These are phyloP conservation scores for Raphanus hybrid DNA, from an alignment of 441 rosid genomes.

Conservation along the genomic window DNA sequence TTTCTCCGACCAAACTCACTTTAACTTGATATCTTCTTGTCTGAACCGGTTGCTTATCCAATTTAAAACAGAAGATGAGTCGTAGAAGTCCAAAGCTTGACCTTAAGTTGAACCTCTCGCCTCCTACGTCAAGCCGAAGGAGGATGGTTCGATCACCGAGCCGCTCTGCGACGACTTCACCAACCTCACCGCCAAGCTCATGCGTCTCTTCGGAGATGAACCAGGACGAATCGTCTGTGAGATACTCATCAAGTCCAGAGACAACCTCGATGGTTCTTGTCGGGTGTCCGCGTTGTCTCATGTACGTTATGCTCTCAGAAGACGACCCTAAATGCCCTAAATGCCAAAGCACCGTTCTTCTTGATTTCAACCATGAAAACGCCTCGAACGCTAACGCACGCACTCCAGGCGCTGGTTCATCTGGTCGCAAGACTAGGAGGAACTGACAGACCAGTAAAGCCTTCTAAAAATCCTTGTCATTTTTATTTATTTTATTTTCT, in stretches of 20 bases:
- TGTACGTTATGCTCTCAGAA: slow-evolving; percentile 97
- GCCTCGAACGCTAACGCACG: slow-evolving; percentile 39
- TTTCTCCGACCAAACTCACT: slow-evolving; percentile 34
- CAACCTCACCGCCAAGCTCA: slow-evolving; percentile 87
- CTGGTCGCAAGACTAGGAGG: slow-evolving; percentile 54
- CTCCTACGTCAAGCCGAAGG: slow-evolving; percentile 62
- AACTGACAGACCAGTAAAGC: slow-evolving; percentile 25
- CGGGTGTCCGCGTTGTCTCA: slow-evolving; percentile 94
- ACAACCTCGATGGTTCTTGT: slow-evolving; percentile 90
- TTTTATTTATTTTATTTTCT: slow-evolving; percentile 5
- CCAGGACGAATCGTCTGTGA: slow-evolving; percentile 49
- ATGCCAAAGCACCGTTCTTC: slow-evolving; percentile 96
- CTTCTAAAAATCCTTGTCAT: slow-evolving; percentile 16
- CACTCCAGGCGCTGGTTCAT: slow-evolving; percentile 32
- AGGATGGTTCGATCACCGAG: slow-evolving; percentile 59
- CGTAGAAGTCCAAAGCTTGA: slow-evolving; percentile 79
- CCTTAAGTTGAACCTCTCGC: slow-evolving; percentile 88
- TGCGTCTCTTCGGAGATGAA: slow-evolving; percentile 87
- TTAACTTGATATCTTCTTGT: slow-evolving; percentile 30
- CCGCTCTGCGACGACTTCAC: slow-evolving; percentile 69
- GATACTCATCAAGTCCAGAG: slow-evolving; percentile 76
- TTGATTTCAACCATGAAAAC: slow-evolving; percentile 78
- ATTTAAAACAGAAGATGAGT: slow-evolving; percentile 59
- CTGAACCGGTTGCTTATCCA: slow-evolving; percentile 21
- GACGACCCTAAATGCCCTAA: slow-evolving; percentile 93